Evolutionary conservation across 805 yeast genomes (phyloP), one percentile per base, ranked within the genome.

Genomic region (Wickerhamiella alocasiicola): DNA sequence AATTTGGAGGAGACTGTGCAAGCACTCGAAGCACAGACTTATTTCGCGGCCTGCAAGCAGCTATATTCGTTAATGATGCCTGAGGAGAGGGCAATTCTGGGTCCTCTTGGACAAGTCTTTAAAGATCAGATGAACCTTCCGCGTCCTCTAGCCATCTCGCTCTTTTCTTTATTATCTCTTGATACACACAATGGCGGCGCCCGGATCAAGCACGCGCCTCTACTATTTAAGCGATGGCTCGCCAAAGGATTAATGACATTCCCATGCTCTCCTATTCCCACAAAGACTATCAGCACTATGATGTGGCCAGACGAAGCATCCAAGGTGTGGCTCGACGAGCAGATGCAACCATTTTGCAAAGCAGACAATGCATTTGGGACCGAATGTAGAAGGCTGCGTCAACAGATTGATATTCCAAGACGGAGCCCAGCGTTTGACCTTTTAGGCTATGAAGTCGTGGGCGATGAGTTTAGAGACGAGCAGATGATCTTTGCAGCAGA

Each of bases 21-120:
- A 11, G 37, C 37, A 2, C 37, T 33, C 17, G 29, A 33, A 16
- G 37, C 37, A 4, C 37, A 25, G 20, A 23, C 37, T 3, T 33
- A 33, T 33, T 33, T 33, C 20, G 37, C 37, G 6, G 37, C 27
- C 11, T 33, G 37, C 37, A 33, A 33, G 21, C 29, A 18, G 21
- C 37, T 33, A 13, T 33, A 33, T 16, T 11, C 13, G 13, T 7
- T n/a, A 9, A 33, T 33, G 37, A 33, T 29, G 9, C 16, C 16
- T 12, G 15, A 24, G 9, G 29, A 33, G 17, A 23, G 17, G 17
- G 12, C 3, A 23, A 17, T 12, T 12, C 37, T 33, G 9, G 37
- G 37, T 4, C 28, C 18, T 15, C 37, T 33, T n/a, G 37, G 20
- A 6, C n/a, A 21, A n/a, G 3, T 33, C 15, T 18, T 29, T 3